Base-by-base conservation (phyloP, 1,139 yeast species). In the Geotrichum fermentans region DNA sequence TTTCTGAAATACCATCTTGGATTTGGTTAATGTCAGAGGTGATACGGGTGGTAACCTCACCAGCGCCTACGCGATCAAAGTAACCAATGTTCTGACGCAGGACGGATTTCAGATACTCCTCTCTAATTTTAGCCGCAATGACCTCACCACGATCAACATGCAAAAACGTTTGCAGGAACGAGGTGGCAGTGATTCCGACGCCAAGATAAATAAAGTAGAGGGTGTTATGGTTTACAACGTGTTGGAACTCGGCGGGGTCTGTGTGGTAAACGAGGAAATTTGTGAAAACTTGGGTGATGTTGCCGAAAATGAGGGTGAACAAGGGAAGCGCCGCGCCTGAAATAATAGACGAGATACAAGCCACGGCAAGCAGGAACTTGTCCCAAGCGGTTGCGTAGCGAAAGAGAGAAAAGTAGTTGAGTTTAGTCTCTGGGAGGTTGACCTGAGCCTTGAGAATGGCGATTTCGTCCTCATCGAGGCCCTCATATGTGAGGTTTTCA, bases 1-100 rank as follows among this genome's bases (percentile, higher is more conserved):
- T 72, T 56, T 72, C 75, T 26, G 73, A 67, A 45, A 72, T 71
- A 37, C 74, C 75, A 40, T 69, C 73, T 55, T 72, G 75, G 47
- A 72, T 69, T 29, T 66, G 57, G 32, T 66, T 61, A 14, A 74
- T 69, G 43, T 72, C 75, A 33, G 69, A 64, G 28, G 73, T 70
- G 56, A 72, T 71, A 14, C 75, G 66, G 22, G 74, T 68, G 11
- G 73, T 67, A 35, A 71, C 67, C 52, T 69, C 73, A 22, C 75
- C 75, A 17, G 75, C 68, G 24, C 75, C 76, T 14, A 72, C 60
- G 40, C 64, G 61, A 56, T 72, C 75, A 54, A 72, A 72, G 54
- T 68, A 72, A 11, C 70, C 76, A 45, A 72, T 64, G 46, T 72
- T 72, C 54, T 72, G 75, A 34, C 72, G 61, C 47, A 72, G 55